Percentiles rank a stretch among this genome's conserved stretches.
Evolutionary conservation across 257 asterid genomes (phyloP).

Genomic region (Jacaranda copaia): DNA sequence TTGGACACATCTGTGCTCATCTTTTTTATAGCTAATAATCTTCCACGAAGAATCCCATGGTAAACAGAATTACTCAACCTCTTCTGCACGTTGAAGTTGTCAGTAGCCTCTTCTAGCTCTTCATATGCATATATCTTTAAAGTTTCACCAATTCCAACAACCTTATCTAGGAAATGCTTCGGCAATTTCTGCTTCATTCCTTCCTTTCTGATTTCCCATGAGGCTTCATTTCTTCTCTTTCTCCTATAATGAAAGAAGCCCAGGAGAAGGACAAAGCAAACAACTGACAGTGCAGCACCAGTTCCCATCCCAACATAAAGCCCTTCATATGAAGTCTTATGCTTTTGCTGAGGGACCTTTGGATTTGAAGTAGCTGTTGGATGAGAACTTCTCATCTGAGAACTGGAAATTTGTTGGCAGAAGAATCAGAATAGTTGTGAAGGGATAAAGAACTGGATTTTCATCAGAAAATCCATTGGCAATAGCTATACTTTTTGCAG

Average conservation of each 20-base stretch:
- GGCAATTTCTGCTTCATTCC: conserved; percentile 38
- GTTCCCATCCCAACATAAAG: conserved; percentile 50
- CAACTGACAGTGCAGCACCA: conserved; percentile 56
- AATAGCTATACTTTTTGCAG: conserved; percentile 39
- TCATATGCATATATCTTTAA: conserved; percentile 53
- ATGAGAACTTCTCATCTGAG: conserved; percentile 36
- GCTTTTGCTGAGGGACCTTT: conserved; percentile 18
- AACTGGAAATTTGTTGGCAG: conserved; percentile 43
- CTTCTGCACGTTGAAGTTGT: conserved; percentile 49
- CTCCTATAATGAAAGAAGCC: conserved; percentile 35
- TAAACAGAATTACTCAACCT: conserved; percentile 50
- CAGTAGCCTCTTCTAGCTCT: conserved; percentile 62
- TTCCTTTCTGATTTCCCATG: conserved; percentile 18
- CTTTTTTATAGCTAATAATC: conserved; percentile 52
- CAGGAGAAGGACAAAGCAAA: conserved; percentile 45
- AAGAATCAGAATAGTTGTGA: conserved; percentile 71
- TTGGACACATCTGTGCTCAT: conserved; percentile 47
- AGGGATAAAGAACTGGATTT: conserved; percentile 50
- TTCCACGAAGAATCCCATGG: conserved; percentile 58
- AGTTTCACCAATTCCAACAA: conserved; percentile 44
- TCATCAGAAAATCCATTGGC: conserved; percentile 59
- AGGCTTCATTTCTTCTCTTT: conserved; percentile 1
- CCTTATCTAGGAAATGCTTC: conserved; percentile 44
- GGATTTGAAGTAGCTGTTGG: neutral
- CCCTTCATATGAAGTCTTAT: conserved; percentile 31